These are phyloP conservation scores for Trichoderma reesei DNA, from an alignment of 495 filamentous ascomycete species.

Conservation along the genomic window DNA sequence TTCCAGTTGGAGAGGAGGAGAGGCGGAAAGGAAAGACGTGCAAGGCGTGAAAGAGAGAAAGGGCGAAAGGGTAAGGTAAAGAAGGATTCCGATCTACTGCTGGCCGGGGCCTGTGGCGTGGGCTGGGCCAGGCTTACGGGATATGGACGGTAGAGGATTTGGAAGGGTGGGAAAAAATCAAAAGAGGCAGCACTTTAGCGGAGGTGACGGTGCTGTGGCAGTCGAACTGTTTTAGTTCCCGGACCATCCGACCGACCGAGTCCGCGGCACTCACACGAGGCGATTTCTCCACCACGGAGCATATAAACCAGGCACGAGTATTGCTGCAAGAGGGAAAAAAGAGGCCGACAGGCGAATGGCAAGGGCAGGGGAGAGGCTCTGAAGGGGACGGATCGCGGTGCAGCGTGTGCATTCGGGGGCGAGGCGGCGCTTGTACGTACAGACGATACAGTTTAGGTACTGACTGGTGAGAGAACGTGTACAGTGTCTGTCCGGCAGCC, in stretches of 20 bases:
- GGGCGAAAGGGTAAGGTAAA: neutral
- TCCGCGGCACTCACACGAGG: neutral
- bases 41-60: neutral
- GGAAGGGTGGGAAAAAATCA: neutral
- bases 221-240: slow-evolving; percentile 5
- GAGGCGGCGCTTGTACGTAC: neutral
- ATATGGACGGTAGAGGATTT: too few relatives aligned
- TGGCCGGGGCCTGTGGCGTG: neutral
- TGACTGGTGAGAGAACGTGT: neutral
- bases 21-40: neutral
- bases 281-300: neutral
- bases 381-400: neutral
- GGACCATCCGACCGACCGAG: slow-evolving; percentile 8
- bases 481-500: too few relatives aligned
- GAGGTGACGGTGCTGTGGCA: neutral
- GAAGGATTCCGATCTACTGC: neutral
- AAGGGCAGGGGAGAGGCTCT: neutral
- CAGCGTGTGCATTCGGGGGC: neutral
- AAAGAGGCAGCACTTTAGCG: neutral
- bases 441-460: neutral
- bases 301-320: neutral
- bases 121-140: neutral
- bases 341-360: neutral
- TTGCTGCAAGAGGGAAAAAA: neutral
- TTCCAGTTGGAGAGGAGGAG: neutral